Conservation (phyloP, 768 basidiomycete genomes). For the Tylopilus felleus region DNA sequence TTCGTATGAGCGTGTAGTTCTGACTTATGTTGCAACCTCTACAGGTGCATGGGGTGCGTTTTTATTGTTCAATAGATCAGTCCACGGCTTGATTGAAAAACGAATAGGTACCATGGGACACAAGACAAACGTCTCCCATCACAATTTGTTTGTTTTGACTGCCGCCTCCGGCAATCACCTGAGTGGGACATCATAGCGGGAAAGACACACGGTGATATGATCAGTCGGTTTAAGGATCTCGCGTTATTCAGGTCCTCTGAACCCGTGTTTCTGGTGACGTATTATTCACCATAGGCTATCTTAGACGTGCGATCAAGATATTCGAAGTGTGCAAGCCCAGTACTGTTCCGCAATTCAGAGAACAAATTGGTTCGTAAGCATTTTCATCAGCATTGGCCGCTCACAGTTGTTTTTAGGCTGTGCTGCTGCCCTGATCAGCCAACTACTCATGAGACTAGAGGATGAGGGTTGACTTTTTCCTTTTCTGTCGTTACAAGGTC, state of each 20-base stretch:
- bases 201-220: slow-evolving; percentile 51
- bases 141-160: slow-evolving; percentile 71
- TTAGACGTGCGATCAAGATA: slow-evolving; percentile 67
- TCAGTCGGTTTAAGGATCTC: slow-evolving; percentile 64
- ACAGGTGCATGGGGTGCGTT: slow-evolving; percentile 40
- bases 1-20: neutral
- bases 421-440: slow-evolving; percentile 50
- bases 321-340: slow-evolving; percentile 49
- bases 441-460: slow-evolving; percentile 67
- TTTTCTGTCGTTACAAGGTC: neutral
- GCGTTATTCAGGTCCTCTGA: slow-evolving; percentile 60
- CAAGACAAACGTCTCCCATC: slow-evolving; percentile 56
- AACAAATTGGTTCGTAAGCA: slow-evolving; percentile 49
- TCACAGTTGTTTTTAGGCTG: slow-evolving; percentile 40
- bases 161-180: slow-evolving; percentile 61
- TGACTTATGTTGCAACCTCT: neutral
- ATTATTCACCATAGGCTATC: neutral
- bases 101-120: slow-evolving; percentile 55
- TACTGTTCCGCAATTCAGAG: slow-evolving; percentile 52
- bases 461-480: slow-evolving; percentile 53
- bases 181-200: slow-evolving; percentile 69
- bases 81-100: neutral
- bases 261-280: neutral
- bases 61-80: neutral
- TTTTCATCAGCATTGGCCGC: neutral